Percentiles rank a stretch among this genome's conserved stretches.
These are phyloP conservation scores for Fonsecaea monophora DNA, from an alignment of 2,329 filamentous ascomycete species.

Conservation along the genomic window DNA sequence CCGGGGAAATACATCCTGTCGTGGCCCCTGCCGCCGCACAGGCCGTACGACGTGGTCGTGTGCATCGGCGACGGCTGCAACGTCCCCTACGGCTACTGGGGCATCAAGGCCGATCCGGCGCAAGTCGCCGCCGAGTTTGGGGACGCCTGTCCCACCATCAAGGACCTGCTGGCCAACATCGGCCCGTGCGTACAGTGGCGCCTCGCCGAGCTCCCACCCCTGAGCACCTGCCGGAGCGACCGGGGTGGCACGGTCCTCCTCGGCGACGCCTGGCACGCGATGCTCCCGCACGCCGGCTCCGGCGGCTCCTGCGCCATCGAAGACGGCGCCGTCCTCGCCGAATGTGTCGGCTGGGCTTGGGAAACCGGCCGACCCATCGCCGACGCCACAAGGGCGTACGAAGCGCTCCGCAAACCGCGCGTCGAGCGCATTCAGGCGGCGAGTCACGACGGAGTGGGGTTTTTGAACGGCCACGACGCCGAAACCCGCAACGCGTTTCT, in stretches of 20 bases:
- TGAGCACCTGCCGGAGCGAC: constrained; percentile 18
- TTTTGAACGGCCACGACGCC: constrained; percentile 1
- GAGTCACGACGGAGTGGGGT: constrained; percentile 12
- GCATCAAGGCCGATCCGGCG: constrained; percentile 15
- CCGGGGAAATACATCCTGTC: constrained; percentile 9
- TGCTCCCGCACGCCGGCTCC: constrained; percentile 18
- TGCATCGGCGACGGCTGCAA: constrained; percentile 17
- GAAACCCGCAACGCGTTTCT: constrained; percentile 5
- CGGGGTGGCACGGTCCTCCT: constrained; percentile 14
- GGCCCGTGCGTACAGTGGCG: constrained; percentile 15
- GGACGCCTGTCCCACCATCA: constrained; percentile 11
- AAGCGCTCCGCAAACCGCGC: constrained; percentile 16
- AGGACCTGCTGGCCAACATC: constrained; percentile 15
- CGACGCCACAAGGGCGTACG: constrained; percentile 18
- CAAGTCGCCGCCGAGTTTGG: constrained; percentile 15
- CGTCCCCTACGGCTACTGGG: constrained; percentile 17
- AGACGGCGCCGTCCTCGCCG: constrained; percentile 17
- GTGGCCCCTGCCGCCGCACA: constrained; percentile 17
- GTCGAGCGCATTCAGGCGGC: constrained; percentile 18
- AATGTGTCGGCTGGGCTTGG: constrained; percentile 18
- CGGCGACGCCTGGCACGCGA: constrained; percentile 19
- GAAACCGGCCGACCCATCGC: constrained; percentile 11
- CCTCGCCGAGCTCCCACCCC: constrained; percentile 17
- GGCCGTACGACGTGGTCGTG: constrained; percentile 14
- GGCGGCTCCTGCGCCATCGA: constrained; percentile 19